Conservation (phyloP, 1,139 yeast genomes). For the Blastobotrys malaysiensis region DNA sequence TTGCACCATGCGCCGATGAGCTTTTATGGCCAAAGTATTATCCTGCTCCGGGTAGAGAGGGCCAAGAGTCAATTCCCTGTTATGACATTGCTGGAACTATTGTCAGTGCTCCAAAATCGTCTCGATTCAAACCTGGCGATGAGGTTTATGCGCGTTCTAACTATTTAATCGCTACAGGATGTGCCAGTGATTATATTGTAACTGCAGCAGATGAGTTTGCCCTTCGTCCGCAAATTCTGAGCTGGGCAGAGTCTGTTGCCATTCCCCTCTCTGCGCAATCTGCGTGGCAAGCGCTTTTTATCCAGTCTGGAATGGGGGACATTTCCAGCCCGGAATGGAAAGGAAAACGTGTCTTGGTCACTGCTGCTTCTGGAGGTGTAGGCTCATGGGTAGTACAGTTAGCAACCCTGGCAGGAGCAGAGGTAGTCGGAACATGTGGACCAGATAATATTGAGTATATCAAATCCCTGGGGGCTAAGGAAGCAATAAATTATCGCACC, state of each 20-base stretch:
- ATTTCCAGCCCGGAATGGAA: not conserved
- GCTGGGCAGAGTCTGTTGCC: not conserved
- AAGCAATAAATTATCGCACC: too few species aligned
- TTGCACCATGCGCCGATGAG: too few species aligned
- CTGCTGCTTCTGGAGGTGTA: conserved; percentile 1
- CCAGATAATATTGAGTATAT: too few species aligned
- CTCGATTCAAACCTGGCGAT: too few species aligned
- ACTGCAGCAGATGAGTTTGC: not conserved
- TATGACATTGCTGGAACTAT: too few species aligned
- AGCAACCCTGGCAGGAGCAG: not conserved
- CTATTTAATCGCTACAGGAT: not conserved
- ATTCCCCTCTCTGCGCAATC: not conserved
- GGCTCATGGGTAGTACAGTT: not conserved
- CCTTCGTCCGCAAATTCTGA: not conserved
- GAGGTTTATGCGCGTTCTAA: too few species aligned
- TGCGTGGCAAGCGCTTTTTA: not conserved
- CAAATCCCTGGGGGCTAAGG: too few species aligned
- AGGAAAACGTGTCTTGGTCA: not conserved
- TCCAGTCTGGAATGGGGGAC: not conserved
- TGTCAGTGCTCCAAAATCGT: too few species aligned
- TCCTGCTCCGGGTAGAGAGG: too few species aligned
- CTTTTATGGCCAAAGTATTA: too few species aligned
- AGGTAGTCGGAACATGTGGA: not conserved
- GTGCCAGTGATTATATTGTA: too few species aligned
- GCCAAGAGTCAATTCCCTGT: too few species aligned